phyloP scores from a whole-genome alignment of 352 stramenopile genomes.

The Phytophthora ramorum region DNA sequence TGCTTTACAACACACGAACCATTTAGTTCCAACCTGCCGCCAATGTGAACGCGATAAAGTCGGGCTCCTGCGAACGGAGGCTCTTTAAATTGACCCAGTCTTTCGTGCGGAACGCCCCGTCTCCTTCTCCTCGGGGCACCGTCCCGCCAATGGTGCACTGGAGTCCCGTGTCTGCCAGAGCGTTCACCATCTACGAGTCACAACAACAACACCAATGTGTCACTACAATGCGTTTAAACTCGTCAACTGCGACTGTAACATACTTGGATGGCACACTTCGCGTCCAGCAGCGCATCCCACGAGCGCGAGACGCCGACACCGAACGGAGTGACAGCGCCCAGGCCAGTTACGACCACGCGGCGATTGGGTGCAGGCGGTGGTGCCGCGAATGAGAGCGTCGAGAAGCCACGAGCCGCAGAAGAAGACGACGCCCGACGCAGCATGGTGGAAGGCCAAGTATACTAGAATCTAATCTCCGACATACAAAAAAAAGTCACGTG shows the following conservation, averaged over 20 bases:
- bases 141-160: slow-evolving; percentile 75
- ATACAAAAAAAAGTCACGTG: no score
- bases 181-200: slow-evolving; percentile 52
- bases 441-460: slow-evolving; percentile 9
- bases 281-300: slow-evolving; percentile 85
- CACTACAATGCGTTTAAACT: background rate
- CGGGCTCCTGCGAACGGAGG: slow-evolving; percentile 73
- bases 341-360: slow-evolving; percentile 92
- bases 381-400: slow-evolving; percentile 70
- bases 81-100: slow-evolving; percentile 80
- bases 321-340: slow-evolving; percentile 92
- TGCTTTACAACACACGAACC: background rate
- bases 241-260: slow-evolving; percentile 3
- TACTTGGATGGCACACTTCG: slow-evolving; percentile 80
- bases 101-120: slow-evolving; percentile 63
- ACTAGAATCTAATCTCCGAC: no score
- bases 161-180: slow-evolving; percentile 63
- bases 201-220: slow-evolving; percentile 11
- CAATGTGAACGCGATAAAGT: slow-evolving; percentile 89
- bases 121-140: slow-evolving; percentile 67
- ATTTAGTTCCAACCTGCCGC: slow-evolving; percentile 60
- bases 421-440: slow-evolving; percentile 17
- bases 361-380: slow-evolving; percentile 65
- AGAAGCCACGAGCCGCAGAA: slow-evolving; percentile 46
- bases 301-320: slow-evolving; percentile 83